These are phyloP conservation scores for Angophora floribunda DNA, from an alignment of 345 rosid genomes.

Conservation along the genomic window DNA sequence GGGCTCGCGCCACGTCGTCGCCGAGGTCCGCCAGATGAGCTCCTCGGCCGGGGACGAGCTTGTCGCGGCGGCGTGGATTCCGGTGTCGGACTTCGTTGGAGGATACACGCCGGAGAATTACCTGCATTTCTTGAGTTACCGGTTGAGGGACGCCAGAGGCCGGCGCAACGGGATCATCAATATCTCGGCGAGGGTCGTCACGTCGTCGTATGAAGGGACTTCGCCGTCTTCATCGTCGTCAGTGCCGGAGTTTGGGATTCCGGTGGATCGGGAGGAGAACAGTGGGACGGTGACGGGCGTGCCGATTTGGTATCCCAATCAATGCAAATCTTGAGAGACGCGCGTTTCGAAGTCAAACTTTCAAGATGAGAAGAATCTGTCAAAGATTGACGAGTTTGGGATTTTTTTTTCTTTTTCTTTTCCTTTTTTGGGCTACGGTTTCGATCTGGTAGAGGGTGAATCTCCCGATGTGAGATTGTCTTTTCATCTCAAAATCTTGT, in stretches of 20 bases:
- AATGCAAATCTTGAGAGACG: neutral
- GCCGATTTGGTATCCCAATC: neutral
- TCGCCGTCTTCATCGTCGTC: neutral
- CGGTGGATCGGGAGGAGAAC: neutral
- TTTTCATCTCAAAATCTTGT: neutral
- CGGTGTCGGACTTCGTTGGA: neutral
- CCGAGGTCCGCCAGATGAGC: constrained; percentile 1
- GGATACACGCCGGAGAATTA: neutral
- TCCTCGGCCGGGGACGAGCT: neutral
- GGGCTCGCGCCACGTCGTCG: neutral
- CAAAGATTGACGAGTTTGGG: neutral
- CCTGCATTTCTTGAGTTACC: constrained; percentile 2
- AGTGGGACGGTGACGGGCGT: neutral
- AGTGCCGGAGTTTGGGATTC: neutral
- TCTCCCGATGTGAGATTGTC: neutral
- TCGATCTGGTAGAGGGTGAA: neutral
- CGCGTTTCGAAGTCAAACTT: neutral
- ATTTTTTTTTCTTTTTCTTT: too few relatives aligned
- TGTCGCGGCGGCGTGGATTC: constrained; percentile 1
- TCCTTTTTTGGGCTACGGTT: neutral
- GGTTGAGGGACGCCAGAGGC: neutral
- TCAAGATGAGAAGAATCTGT: neutral
- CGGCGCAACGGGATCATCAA: neutral
- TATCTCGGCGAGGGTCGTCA: neutral
- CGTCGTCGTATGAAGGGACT: neutral